These are phyloP conservation scores for Sporothrix curviconia DNA, from an alignment of 2,329 filamentous ascomycete genomes.

Conservation along the genomic window DNA sequence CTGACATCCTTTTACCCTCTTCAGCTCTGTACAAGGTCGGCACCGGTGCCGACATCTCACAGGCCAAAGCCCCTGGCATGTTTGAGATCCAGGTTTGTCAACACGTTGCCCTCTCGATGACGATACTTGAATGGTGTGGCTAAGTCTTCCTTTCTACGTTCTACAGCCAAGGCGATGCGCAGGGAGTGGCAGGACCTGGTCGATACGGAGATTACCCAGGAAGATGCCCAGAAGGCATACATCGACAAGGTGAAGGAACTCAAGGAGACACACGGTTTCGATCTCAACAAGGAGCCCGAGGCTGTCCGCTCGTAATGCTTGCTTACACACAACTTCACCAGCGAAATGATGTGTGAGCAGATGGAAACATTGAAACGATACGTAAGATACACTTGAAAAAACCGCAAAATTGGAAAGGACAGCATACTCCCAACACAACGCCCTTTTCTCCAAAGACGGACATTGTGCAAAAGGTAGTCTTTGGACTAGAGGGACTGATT, in stretches of 20 bases:
- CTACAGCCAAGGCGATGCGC: slow-evolving; percentile 68
- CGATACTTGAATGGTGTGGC: too few relatives aligned
- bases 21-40: slow-evolving; percentile 54
- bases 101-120: not conserved
- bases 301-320: slow-evolving; percentile 37
- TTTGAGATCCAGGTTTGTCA: slow-evolving; percentile 60
- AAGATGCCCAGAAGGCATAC: slow-evolving; percentile 71
- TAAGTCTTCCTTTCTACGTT: slow-evolving; percentile 7
- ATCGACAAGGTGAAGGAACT: slow-evolving; percentile 64
- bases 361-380: not conserved
- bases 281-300: slow-evolving; percentile 58
- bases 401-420: too few relatives aligned
- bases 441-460: too few relatives aligned
- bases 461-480: too few relatives aligned
- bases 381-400: too few relatives aligned
- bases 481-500: too few relatives aligned
- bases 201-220: slow-evolving; percentile 54
- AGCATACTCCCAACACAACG: too few relatives aligned
- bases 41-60: slow-evolving; percentile 49
- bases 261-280: slow-evolving; percentile 63
- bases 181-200: slow-evolving; percentile 66
- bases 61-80: slow-evolving; percentile 55
- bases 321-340: too few relatives aligned
- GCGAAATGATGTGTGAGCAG: slow-evolving; percentile 9
- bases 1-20: not conserved